Base-by-base conservation (phyloP, 176 grass and related monocot species). In the Avena eriantha region DNA sequence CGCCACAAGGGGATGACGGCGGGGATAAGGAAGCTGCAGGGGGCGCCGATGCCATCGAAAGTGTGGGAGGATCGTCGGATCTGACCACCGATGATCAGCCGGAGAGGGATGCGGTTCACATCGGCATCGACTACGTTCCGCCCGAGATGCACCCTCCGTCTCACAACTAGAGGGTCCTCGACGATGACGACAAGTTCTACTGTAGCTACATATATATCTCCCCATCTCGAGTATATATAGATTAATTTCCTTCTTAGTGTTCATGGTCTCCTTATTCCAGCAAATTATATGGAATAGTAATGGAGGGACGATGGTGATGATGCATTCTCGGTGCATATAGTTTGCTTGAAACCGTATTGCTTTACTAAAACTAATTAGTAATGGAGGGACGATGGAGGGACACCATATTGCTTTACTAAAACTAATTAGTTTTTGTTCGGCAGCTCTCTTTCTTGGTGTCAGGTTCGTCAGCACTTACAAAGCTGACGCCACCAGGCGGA, bases 71-170 rank as follows among this genome's bases (percentile, higher is more conserved):
- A 63, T 65, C 64, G 45, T 49, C 54, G 21, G 73, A 76, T 22
- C 63, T 75, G 72, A 21, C 45, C 26, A 74, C 14, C 18, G 80
- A 71, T 39, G 77, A 18, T n/a, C 83, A 71, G 15, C 83, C 74
- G 29, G 82, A 36, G 18, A 59, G 39, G 1, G 35, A 19, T n/a
- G 11, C 31, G 26, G 72, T 51, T 7, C 26, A 60, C 71, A 45
- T 82, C 16, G 61, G 22, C 5, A 6, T 15, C 34, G 84, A 90
- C 84, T 87, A 90, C 80, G 74, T 10, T 45, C 55, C 47, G 35
- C 84, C 89, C 54, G 56, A 54, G 80, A 87, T 80, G 74, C 89
- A 90, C 46, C 89, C 89, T 87, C 89, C 89, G 13, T 90, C 89
- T 3, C 80, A 90, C 85, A 87, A 90, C 56, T 90, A 83, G 67